Percentiles rank a stretch among this genome's conserved stretches.
These are phyloP conservation scores for Somion occarium DNA, from an alignment of 1,284 basidiomycete species.

Conservation along the genomic window DNA sequence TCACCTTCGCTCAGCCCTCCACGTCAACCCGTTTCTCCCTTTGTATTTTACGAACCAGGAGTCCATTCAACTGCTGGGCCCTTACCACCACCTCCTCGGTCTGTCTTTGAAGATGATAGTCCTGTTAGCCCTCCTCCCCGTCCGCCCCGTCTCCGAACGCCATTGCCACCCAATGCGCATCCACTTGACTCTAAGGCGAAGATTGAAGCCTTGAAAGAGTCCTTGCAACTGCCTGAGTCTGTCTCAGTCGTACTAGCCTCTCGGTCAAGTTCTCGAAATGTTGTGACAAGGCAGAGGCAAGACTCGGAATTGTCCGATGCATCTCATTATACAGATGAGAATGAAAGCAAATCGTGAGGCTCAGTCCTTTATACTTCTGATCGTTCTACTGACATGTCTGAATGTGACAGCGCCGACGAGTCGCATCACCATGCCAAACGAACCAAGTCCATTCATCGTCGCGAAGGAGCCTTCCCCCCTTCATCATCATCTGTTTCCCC, in stretches of 20 bases:
- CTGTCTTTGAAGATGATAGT: constrained; percentile 33
- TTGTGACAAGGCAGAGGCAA: constrained; percentile 2
- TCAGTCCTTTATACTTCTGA: background rate
- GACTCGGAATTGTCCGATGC: background rate
- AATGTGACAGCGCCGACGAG: background rate
- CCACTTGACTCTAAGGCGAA: constrained; percentile 32
- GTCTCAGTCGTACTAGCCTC: constrained; percentile 43
- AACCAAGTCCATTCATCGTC: constrained; percentile 38
- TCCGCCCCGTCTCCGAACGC: constrained; percentile 58
- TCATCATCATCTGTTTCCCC: constrained; percentile 40
- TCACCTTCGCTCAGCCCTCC: constrained; percentile 7
- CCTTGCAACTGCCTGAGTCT: constrained; percentile 50
- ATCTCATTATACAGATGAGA: constrained; percentile 1
- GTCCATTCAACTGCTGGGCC: constrained; percentile 68
- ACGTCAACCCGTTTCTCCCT: constrained; percentile 28
- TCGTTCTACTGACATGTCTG: background rate
- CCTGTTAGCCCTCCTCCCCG: constrained; percentile 54
- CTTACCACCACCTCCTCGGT: constrained; percentile 60
- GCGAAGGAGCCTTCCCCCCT: constrained; percentile 66
- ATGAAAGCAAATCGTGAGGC: constrained; percentile 1
- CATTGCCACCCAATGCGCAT: constrained; percentile 29
- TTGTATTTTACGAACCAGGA: constrained; percentile 61
- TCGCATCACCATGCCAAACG: constrained; percentile 10
- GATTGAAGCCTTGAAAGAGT: constrained; percentile 49
- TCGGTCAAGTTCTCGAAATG: constrained; percentile 13